Evolutionary conservation across 2,329 filamentous ascomycete species (phyloP), one percentile per base, ranked within the genome.

Genomic region (Alternaria gansuensis): DNA sequence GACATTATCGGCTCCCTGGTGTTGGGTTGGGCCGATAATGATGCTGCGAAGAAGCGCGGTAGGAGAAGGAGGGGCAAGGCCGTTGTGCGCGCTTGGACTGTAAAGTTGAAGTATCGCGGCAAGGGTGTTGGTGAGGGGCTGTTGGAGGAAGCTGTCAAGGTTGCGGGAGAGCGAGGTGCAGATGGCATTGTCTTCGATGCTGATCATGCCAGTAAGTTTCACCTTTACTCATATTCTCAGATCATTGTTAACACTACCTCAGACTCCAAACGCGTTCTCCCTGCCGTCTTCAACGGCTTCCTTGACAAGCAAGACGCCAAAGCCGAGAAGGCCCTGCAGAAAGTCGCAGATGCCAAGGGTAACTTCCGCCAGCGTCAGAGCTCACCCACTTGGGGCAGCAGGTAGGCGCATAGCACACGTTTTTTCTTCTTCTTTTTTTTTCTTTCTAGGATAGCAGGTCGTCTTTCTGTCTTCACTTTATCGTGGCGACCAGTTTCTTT

Each of bases 41-140:
- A 79, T 73, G 66, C 76, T 64, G 66, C 80, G 72, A 71, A 81
- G 64, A 82, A 66, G 74, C 73, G 79, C 28, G 77, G 77, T 69
- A 70, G 81, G 59, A 79, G 80, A 66, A 81, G 80, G 64, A 86
- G 88, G 34, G 89, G 89, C 51, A 85, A 84, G 62, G 90, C 88
- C 8, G 81, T 92, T 46, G 88, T 97, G 57, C 86, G 90, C 28
- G 92, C 90, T 1, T 97, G 93, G 92, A 94, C 92, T 2, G 91
- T 92, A 2, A 83, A 84, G 72, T 78, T 88, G 50, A 82, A 83
- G 66, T 92, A 92, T 75, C 84, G 93, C 26, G 82, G 85, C 31
- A 86, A 87, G 62, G 92, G 92, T 0, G 82, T 96, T 24, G 93
- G 92, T 3, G 83, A 81, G 39, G 88, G 88, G 31, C 78, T 97